Evolutionary conservation across 441 rosid genomes (phyloP).

Genomic region (Jatropha multifida): DNA sequence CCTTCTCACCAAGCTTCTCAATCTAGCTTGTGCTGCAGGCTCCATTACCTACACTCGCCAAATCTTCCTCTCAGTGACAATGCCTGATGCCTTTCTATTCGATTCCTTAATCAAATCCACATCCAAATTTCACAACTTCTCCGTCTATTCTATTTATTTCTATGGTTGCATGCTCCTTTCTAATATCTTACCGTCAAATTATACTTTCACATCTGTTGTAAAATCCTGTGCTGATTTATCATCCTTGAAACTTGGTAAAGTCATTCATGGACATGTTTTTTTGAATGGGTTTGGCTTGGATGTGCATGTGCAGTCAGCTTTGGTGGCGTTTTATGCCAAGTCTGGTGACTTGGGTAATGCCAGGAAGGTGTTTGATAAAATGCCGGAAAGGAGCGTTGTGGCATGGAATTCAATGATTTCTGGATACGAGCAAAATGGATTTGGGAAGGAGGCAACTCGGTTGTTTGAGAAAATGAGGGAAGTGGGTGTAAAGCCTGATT

Average conservation of each 20-base stretch:
- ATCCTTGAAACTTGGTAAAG: conserved; percentile 42
- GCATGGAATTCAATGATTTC: conserved; percentile 90
- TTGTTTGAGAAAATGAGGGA: conserved; percentile 58
- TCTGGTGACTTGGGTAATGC: conserved; percentile 46
- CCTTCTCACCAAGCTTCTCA: conserved; percentile 73
- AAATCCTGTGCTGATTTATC: conserved; percentile 68
- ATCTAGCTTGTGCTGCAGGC: conserved; percentile 55
- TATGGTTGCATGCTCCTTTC: conserved; percentile 51
- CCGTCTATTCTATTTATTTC: conserved; percentile 47
- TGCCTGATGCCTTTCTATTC: conserved; percentile 75
- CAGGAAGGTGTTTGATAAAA: conserved; percentile 65
- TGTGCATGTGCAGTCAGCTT: conserved; percentile 62
- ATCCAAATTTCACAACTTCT: conserved; percentile 43
- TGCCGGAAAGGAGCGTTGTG: conserved; percentile 62
- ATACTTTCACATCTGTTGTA: conserved; percentile 69
- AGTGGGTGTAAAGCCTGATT: conserved; percentile 52
- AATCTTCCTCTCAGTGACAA: conserved; percentile 50
- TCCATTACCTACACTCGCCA: conserved; percentile 50
- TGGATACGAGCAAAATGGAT: conserved; percentile 78
- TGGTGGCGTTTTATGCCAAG: conserved; percentile 56
- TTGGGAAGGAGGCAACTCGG: conserved; percentile 54
- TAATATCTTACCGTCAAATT: conserved; percentile 48
- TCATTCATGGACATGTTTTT: conserved; percentile 57
- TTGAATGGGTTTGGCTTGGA: conserved; percentile 49
- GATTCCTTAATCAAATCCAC: conserved; percentile 58